Evolutionary conservation across 2,329 filamentous ascomycete genomes (phyloP), one percentile per base, ranked within the genome.

Genomic region (Paracoccidioides lutzii): DNA sequence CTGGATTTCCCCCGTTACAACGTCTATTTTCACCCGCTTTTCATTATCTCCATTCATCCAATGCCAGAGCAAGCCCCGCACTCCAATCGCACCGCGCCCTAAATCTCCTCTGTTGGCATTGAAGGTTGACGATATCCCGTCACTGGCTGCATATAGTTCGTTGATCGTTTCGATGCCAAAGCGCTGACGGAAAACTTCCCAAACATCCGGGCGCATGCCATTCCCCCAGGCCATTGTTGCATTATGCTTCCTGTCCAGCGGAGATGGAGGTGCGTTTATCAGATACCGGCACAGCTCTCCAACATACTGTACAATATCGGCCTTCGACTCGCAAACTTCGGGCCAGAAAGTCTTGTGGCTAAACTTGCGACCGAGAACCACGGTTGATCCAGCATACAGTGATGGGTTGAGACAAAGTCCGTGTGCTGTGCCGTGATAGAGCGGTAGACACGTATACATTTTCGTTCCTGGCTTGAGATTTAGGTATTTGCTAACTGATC

Each of bases 211-310:
- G 10, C 71, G 58, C 67, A 73, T 70, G n/a, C 71, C 71, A 52
- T 73, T 73, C 14, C 76, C 76, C n/a, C 63, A 62, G 2, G 72
- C 75, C 1, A 74, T 69, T 32, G 72, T 73, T 57, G 73, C 73
- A 4, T 67, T 65, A 60, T 78, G 76, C 15, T 69, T 63, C 12
- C 64, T 65, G 57, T 78, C 76, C 28, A 74, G 74, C 0, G 72
- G 71, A 0, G 71, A 71, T 0, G 73, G 69, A 0, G 74, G 71
- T 0, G 71, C 69, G 22, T 71, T 68, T 6, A 78, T 64, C 1
- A 78, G 68, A 57, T 78, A 78, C 7, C 76, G 68, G 56, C 73
- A 76, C 5, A 77, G 62, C 61, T 78, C 76, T 32, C 76, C 76
- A 22, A 78, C 52, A 54, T 72, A 76, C 4, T 76, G 58, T 22